A percentile compares a stretch with the other conserved stretches of the same genome.
phyloP scores from a whole-genome alignment of 1,284 basidiomycete species.

The Naganishia liquefaciens region DNA sequence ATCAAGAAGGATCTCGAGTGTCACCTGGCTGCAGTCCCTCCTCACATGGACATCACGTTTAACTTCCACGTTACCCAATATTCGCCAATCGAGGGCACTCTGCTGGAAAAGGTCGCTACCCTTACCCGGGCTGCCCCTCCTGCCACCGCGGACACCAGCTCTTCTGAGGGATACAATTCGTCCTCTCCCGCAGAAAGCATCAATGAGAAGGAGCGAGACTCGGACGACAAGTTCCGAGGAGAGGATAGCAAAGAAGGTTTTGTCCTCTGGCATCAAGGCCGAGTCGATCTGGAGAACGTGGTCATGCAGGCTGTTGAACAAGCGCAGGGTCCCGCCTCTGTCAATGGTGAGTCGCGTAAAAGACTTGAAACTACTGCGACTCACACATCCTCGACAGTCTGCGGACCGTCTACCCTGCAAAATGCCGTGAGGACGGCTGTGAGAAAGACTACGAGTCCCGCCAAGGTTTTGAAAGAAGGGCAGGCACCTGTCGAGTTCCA shows the following conservation, averaged over 20 bases:
- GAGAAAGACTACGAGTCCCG: conserved; percentile 30
- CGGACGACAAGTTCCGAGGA: conserved; percentile 22
- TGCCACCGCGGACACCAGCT: neutral
- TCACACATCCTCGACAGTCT: conserved; percentile 33
- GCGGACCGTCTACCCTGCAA: conserved; percentile 38
- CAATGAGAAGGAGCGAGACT: conserved; percentile 12
- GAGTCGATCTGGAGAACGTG: conserved; percentile 36
- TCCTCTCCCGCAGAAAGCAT: conserved; percentile 21
- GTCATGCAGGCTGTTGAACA: conserved; percentile 31
- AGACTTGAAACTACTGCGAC: neutral
- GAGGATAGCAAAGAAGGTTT: conserved; percentile 9
- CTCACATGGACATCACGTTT: conserved; percentile 31
- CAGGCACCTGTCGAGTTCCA: conserved; percentile 38
- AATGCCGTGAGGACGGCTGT: conserved; percentile 36
- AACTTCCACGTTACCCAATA: conserved; percentile 40
- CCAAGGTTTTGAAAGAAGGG: conserved; percentile 35
- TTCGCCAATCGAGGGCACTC: conserved; percentile 13
- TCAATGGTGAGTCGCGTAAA: conserved; percentile 31
- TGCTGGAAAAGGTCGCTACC: conserved; percentile 18
- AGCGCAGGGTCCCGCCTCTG: conserved; percentile 32
- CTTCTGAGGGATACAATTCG: conserved; percentile 34
- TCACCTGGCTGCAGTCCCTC: conserved; percentile 29
- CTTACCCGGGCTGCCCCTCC: conserved; percentile 3
- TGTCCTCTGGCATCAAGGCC: conserved; percentile 23
- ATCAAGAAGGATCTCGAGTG: conserved; percentile 33